Conservation (phyloP, 2,329 filamentous ascomycete genomes). For the Elsinoe necatrix region DNA sequence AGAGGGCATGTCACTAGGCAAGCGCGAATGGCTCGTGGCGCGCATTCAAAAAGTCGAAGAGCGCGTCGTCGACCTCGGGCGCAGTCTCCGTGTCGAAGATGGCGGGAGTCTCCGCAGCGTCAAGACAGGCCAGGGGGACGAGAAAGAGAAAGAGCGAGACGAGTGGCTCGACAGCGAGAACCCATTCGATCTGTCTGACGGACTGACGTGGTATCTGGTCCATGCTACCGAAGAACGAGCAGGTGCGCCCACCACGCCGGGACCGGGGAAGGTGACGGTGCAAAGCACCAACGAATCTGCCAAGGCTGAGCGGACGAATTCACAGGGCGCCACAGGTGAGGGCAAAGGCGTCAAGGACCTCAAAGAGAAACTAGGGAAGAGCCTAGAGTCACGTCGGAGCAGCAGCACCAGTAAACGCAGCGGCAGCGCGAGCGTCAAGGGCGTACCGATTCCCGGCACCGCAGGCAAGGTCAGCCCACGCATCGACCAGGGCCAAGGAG, state of each 20-base stretch:
- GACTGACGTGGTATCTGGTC: constrained; percentile 89
- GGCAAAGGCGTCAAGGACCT: constrained; percentile 40
- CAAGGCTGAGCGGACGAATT: neutral
- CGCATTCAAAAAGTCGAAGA: constrained; percentile 87
- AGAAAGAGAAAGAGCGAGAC: constrained; percentile 16
- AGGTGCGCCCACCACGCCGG: constrained; percentile 78
- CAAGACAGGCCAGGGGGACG: neutral
- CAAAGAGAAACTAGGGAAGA: constrained; percentile 53
- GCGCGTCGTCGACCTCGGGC: constrained; percentile 72
- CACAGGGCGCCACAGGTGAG: constrained; percentile 47
- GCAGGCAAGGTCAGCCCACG: constrained; percentile 48
- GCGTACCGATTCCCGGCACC: constrained; percentile 10
- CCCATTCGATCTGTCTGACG: constrained; percentile 91
- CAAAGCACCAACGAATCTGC: constrained; percentile 5
- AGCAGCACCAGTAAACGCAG: constrained; percentile 79
- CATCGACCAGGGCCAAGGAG: constrained; percentile 48
- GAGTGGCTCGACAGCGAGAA: constrained; percentile 67
- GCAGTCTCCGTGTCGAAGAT: constrained; percentile 25
- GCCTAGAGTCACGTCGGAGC: constrained; percentile 81
- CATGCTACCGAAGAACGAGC: constrained; percentile 86
- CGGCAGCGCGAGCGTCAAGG: constrained; percentile 32
- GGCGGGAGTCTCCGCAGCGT: constrained; percentile 21
- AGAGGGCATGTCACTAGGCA: constrained; percentile 73
- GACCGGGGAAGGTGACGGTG: constrained; percentile 84
- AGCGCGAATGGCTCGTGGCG: constrained; percentile 91